These are phyloP conservation scores for Alternaria angustiovoidea DNA, from an alignment of 2,329 filamentous ascomycete species.

Conservation along the genomic window DNA sequence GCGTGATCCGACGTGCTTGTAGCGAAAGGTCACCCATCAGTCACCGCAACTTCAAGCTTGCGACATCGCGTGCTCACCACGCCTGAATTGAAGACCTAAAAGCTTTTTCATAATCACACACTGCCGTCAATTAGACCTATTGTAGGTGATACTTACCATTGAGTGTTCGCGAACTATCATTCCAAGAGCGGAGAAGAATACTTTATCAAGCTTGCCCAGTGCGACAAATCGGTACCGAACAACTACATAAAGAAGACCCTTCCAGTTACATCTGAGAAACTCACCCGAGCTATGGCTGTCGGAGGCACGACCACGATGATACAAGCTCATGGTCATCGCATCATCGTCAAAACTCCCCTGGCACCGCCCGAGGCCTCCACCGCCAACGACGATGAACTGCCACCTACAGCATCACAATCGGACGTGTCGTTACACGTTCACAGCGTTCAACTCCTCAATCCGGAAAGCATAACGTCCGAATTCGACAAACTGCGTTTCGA, in stretches of 20 bases:
- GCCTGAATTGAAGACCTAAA: not conserved
- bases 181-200: not conserved
- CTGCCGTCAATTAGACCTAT: not conserved
- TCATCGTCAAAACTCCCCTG: not conserved
- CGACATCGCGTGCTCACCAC: not conserved
- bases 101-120: not conserved
- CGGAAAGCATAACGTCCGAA: constrained; percentile 37
- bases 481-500: constrained; percentile 46
- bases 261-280: not conserved
- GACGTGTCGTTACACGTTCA: not conserved
- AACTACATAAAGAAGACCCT: not conserved
- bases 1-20: constrained; percentile 47
- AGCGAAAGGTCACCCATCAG: constrained; percentile 30
- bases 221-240: not conserved
- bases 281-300: not conserved
- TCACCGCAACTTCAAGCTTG: constrained; percentile 12
- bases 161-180: not conserved
- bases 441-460: constrained; percentile 29
- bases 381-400: not conserved
- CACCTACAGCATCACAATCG: not conserved
- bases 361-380: not conserved
- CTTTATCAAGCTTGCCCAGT: not conserved
- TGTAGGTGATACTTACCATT: not conserved
- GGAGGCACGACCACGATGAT: not conserved
- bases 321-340: not conserved